Conservation (phyloP, 208 protist genomes). For the Novymonas esmeraldas region DNA sequence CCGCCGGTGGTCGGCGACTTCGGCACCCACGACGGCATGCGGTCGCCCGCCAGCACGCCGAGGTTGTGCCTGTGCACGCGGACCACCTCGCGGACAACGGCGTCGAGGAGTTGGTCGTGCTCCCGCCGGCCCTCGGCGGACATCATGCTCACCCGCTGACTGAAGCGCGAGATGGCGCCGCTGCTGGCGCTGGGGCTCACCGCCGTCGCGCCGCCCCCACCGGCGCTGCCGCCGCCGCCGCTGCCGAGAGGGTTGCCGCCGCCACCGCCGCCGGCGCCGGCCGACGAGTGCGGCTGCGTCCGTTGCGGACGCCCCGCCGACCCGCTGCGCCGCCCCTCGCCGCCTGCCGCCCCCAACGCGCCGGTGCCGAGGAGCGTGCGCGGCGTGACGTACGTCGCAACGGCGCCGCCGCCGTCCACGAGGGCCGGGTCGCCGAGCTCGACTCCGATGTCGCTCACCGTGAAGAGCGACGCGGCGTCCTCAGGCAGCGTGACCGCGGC, state of each 20-base stretch:
- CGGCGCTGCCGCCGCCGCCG: conserved; percentile 9
- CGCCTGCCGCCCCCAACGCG: neutral
- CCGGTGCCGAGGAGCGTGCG: conserved; percentile 18
- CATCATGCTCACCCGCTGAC: conserved; percentile 5
- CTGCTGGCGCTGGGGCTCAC: neutral
- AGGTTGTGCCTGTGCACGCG: conserved; percentile 75
- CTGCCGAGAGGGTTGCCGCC: neutral
- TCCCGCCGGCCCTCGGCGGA: conserved; percentile 39
- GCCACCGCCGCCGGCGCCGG: conserved; percentile 5
- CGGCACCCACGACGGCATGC: conserved; percentile 22
- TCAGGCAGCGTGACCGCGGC: neutral
- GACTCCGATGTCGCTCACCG: conserved; percentile 27
- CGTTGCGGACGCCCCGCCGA: conserved; percentile 12
- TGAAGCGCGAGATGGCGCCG: neutral
- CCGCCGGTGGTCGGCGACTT: neutral
- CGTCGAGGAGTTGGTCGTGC: conserved; percentile 56
- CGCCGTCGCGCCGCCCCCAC: neutral
- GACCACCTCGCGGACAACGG: conserved; percentile 52
- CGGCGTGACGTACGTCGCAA: conserved; percentile 33
- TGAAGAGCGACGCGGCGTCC: conserved; percentile 14
- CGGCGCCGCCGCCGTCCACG: conserved; percentile 14
- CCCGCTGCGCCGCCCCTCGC: conserved; percentile 11
- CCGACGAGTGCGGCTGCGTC: conserved; percentile 7
- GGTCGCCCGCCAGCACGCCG: conserved; percentile 26
- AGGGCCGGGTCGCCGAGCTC: conserved; percentile 16